phyloP scores from a whole-genome alignment of 768 basidiomycete genomes.

The Amanita polypyramis region DNA sequence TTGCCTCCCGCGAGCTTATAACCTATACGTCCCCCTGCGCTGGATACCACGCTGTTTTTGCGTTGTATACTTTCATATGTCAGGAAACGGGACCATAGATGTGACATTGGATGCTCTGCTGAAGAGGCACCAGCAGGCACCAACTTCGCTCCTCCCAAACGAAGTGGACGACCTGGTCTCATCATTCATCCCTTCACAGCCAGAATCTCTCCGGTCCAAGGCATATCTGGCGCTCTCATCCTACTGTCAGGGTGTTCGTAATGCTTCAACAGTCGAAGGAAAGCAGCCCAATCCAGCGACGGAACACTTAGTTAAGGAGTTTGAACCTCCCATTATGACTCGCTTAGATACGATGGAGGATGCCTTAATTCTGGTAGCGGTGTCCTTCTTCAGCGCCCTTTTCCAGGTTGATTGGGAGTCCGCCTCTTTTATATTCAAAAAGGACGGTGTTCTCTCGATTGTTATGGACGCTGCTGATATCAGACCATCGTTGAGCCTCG shows the following conservation, averaged over 20 bases:
- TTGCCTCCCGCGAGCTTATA: not conserved
- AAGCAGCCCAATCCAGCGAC: constrained; percentile 37
- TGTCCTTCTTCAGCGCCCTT: constrained; percentile 65
- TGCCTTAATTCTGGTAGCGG: constrained; percentile 36
- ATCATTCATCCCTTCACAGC: constrained; percentile 40
- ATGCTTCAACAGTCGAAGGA: constrained; percentile 22
- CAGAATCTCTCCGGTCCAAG: constrained; percentile 43
- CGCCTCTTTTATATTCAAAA: constrained; percentile 53
- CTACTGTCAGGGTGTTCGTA: constrained; percentile 51
- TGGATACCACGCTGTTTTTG: not conserved
- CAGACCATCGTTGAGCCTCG: constrained; percentile 38
- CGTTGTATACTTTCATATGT: constrained; percentile 4
- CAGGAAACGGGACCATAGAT: constrained; percentile 12
- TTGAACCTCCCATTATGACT: constrained; percentile 38
- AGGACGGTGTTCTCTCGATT: constrained; percentile 52
- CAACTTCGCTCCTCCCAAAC: constrained; percentile 33
- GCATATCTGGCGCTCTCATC: constrained; percentile 62
- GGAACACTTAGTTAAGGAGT: constrained; percentile 34
- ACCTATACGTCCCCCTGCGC: not conserved
- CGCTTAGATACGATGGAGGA: constrained; percentile 50
- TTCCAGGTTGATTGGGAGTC: constrained; percentile 74
- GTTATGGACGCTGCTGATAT: constrained; percentile 66
- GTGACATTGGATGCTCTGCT: constrained; percentile 20
- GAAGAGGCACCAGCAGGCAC: constrained; percentile 20
- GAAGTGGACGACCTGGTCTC: constrained; percentile 43